Percentiles rank a stretch among this genome's conserved stretches.
Evolutionary conservation across 331 rosid genomes (phyloP).

Genomic region (Arachis monticola): DNA sequence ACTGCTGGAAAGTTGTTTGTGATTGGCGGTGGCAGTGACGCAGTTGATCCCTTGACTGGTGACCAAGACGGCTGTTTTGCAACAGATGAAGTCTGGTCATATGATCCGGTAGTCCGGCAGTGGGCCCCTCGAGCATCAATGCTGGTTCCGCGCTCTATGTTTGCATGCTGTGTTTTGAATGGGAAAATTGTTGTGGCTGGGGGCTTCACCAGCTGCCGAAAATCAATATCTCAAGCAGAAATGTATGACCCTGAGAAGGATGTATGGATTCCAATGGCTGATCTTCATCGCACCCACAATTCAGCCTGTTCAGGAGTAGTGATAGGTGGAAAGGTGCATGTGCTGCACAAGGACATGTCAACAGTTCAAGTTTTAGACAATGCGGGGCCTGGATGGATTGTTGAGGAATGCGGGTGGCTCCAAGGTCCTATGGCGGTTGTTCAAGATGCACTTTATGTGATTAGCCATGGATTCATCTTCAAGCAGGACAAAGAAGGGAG

Average conservation of each 20-base stretch:
- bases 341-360: conserved; percentile 91
- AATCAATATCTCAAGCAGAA: conserved; percentile 94
- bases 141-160: conserved; percentile 96
- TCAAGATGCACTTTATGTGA: conserved; percentile 72
- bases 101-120: conserved; percentile 74
- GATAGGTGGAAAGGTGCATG: conserved; percentile 80
- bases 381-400: conserved; percentile 69
- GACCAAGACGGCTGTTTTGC: conserved; percentile 98
- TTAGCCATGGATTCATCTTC: conserved; percentile 72
- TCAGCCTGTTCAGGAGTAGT: conserved; percentile 93
- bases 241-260: conserved; percentile 91
- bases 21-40: conserved; percentile 96
- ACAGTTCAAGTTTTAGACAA: conserved; percentile 85
- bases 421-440: conserved; percentile 95
- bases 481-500: conserved; percentile 65
- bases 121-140: conserved; percentile 83
- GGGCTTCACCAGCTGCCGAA: conserved; percentile 92
- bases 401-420: conserved; percentile 78
- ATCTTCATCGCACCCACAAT: conserved; percentile 87
- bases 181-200: conserved; percentile 96
- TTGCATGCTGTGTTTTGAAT: conserved; percentile 92
- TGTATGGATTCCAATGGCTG: conserved; percentile 82
- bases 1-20: conserved; percentile 88
- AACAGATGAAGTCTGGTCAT: conserved; percentile 98
- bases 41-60: conserved; percentile 92